Evolutionary conservation across 805 yeast species (phyloP), one percentile per base, ranked within the genome.

Genomic region (Kurtzmaniella fragi): DNA sequence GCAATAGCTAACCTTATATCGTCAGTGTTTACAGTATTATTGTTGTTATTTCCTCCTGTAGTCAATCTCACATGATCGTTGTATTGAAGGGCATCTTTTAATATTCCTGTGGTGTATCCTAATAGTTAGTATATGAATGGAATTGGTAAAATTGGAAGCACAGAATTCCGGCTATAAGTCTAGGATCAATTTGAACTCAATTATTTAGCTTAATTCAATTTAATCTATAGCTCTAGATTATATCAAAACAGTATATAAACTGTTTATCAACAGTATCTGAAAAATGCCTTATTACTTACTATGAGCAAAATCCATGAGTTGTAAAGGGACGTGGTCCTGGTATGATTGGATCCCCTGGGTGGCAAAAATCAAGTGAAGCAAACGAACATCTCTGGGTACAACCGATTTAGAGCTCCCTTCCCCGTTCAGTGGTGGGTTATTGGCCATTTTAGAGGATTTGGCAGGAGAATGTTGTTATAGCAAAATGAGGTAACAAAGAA

Each of bases 301-400:
- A 62, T 86, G 83, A 11, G 99, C 98, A 67, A 93, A 93, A 59
- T 93, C 99, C 95, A 95, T 88, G 42, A 93, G 70, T 59, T 93
- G 98, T 17, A 95, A 61, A 0, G 98, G 96, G 3, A 93, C 98
- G 42, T 89, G 95, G 55, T 93, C 98, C 58, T 93, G 96, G 62
- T 91, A 93, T 43, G 84, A 78, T 41, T 84, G 86, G 20, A 93
- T 85, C 1, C 95, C 90, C 64, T 91, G 95, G 0, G 97, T 84
- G 12, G 98, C 98, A 53, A 93, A 77, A 27, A 93, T 83, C 57
- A 93, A 68, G 57, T 91, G 97, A 34, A 93, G 67, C 44, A 95
- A 73, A 43, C 97, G 75, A 32, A 91, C 97, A 59, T 93, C 99
- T 43, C 98, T 68, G 2, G 99, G 99, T 9, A 75, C 72, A 12